Base-by-base conservation (phyloP, 495 filamentous ascomycete genomes). In the Podospora appendiculata region DNA sequence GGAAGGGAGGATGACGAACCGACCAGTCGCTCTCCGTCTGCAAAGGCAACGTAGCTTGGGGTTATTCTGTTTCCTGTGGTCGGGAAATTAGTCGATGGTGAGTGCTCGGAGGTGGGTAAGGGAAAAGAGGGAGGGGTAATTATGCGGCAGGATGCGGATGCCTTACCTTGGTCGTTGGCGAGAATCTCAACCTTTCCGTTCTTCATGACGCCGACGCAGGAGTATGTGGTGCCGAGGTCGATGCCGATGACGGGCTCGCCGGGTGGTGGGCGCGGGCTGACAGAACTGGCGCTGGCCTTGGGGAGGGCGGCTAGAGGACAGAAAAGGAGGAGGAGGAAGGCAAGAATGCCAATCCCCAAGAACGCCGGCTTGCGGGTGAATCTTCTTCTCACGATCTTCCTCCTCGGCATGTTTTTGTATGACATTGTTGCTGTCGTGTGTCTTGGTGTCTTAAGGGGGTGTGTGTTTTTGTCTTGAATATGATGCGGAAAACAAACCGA, bases 161-260 rank as follows among this genome's bases (percentile, higher is more conserved):
- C 11, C 41, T 9, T 14, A 63, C 61, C 60, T 77, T 95, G 89
- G 70, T 91, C 89, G 75, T 94, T 96, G 60, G 86, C 85, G 47
- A 95, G 74, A 68, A 92, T 95, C 58, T 98, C 90, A 48, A 96
- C 90, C 73, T 90, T 93, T 60, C 88, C 92, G 61, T 85, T 83
- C 65, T 91, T 89, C 90, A 96, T 94, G 60, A 96, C 85, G 82
- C 88, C 93, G 52, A 96, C 93, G 74, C 93, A 96, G 43, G 88
- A 94, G 75, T 96, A 96, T 25, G 93, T 98, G 13, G 93, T 96
- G 72, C 93, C 92, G 61, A 98, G 74, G 80, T 98, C 93, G 64
- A 98, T 96, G 81, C 92, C 93, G 62, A 96, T 90, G 56, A 95
- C 85, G 56, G 83, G 54, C 32, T 61, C 61, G 25, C 13, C 13